These are phyloP conservation scores for Takashimella tepidaria DNA, from an alignment of 1,284 basidiomycete species.

Conservation along the genomic window DNA sequence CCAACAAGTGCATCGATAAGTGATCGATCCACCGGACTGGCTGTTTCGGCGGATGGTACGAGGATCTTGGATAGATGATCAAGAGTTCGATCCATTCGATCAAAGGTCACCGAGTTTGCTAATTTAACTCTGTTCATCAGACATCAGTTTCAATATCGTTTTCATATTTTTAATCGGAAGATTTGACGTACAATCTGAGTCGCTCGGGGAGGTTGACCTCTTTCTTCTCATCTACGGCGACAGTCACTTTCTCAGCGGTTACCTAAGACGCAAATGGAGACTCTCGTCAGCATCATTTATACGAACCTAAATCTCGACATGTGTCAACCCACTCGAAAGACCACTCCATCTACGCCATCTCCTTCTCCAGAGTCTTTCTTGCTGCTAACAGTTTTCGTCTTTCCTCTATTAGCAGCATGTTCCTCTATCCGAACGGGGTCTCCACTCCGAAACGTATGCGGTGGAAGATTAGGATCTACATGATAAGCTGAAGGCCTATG, in stretches of 20 bases:
- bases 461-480: slow-evolving; percentile 63
- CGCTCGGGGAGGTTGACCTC: slow-evolving; percentile 76
- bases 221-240: slow-evolving; percentile 64
- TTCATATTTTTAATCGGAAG: too few relatives aligned
- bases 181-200: slow-evolving; percentile 56
- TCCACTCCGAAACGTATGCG: slow-evolving; percentile 75
- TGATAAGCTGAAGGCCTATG: slow-evolving; percentile 79
- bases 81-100: slow-evolving; percentile 79
- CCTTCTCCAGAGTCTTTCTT: slow-evolving; percentile 39
- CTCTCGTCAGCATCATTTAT: too few relatives aligned
- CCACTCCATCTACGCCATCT: slow-evolving; percentile 61
- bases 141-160: not conserved
- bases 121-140: slow-evolving; percentile 61
- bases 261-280: too few relatives aligned
- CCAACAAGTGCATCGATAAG: slow-evolving; percentile 66
- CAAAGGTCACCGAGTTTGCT: slow-evolving; percentile 86
- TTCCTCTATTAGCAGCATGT: slow-evolving; percentile 53
- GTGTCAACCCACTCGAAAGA: slow-evolving; percentile 62
- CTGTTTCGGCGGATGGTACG: slow-evolving; percentile 13
- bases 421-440: slow-evolving; percentile 81
- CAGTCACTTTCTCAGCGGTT: slow-evolving; percentile 66
- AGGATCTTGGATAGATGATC: slow-evolving; percentile 57
- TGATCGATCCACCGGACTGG: slow-evolving; percentile 22
- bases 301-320: slow-evolving; percentile 1
- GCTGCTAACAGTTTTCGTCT: slow-evolving; percentile 49